phyloP scores from a whole-genome alignment of 371 early-diverging fungal genomes.

The Lichtheimia ramosa region DNA sequence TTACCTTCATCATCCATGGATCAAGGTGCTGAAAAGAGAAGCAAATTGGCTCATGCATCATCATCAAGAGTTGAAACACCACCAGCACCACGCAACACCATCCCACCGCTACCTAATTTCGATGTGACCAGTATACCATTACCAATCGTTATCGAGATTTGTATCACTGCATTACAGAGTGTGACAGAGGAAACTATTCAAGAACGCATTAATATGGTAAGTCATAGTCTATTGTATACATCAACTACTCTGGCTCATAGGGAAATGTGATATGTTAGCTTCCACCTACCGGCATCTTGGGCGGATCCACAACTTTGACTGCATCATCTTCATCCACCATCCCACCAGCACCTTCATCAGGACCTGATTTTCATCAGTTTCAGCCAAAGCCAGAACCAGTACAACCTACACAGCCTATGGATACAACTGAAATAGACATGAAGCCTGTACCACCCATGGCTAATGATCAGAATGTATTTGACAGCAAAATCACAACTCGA shows the following conservation, averaged over 20 bases:
- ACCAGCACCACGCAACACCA: neutral
- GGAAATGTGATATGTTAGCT: conserved; percentile 2
- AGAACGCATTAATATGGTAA: conserved; percentile 28
- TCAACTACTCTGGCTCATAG: neutral
- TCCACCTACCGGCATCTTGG: conserved; percentile 8
- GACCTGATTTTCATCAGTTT: neutral
- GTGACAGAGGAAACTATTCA: conserved; percentile 34
- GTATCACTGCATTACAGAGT: conserved; percentile 37
- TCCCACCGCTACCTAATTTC: conserved; percentile 24
- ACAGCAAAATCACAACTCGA: neutral
- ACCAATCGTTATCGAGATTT: conserved; percentile 31
- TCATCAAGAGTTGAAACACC: neutral
- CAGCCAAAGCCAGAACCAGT: neutral
- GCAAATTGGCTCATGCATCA: conserved; percentile 6
- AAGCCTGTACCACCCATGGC: neutral
- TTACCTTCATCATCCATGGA: neutral
- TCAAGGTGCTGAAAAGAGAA: conserved; percentile 17
- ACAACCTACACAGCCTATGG: neutral
- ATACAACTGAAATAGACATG: neutral
- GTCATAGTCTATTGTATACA: neutral
- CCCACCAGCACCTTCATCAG: neutral
- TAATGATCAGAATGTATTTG: neutral
- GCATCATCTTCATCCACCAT: neutral
- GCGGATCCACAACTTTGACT: conserved; percentile 1
- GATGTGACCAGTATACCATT: conserved; percentile 44